phyloP scores from a whole-genome alignment of 306 rosid species.

The Ochetophila trinervis region DNA sequence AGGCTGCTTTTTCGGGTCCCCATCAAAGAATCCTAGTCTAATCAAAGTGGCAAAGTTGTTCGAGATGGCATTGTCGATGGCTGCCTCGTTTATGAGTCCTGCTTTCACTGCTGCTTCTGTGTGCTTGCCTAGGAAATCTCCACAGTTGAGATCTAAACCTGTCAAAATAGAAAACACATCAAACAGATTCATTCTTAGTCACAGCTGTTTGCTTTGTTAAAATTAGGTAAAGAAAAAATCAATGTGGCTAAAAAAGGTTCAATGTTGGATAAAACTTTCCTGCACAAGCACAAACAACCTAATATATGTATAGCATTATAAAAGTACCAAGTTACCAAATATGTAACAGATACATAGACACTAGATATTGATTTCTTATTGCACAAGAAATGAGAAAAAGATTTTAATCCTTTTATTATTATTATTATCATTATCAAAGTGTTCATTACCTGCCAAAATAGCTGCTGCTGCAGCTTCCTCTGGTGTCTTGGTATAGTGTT shows the following conservation, averaged over 20 bases:
- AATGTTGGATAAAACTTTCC: too few species aligned
- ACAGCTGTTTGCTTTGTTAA: too few species aligned
- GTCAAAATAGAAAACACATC: slow-evolving; percentile 11
- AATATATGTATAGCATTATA: too few species aligned
- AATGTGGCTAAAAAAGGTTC: too few species aligned
- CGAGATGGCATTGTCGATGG: slow-evolving; percentile 64
- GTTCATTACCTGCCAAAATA: slow-evolving; percentile 60
- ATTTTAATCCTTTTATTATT: too few species aligned
- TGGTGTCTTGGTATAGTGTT: slow-evolving; percentile 90
- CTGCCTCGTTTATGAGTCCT: slow-evolving; percentile 70
- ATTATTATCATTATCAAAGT: too few species aligned
- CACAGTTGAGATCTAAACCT: slow-evolving; percentile 94
- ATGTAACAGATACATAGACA: too few species aligned
- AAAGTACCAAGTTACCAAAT: too few species aligned
- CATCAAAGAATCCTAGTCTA: slow-evolving; percentile 94
- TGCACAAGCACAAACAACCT: too few species aligned
- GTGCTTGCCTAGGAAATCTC: slow-evolving; percentile 54
- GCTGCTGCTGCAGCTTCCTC: slow-evolving; percentile 94
- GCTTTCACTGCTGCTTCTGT: slow-evolving; percentile 82
- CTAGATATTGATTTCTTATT: too few species aligned
- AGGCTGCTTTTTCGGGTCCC: slow-evolving; percentile 71
- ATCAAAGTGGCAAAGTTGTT: slow-evolving; percentile 83
- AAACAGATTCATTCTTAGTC: not conserved
- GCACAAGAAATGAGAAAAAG: too few species aligned
- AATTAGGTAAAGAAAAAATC: too few species aligned